phyloP scores from a whole-genome alignment of 805 yeast genomes.

The Vanderwaltozyma verrucispora region DNA sequence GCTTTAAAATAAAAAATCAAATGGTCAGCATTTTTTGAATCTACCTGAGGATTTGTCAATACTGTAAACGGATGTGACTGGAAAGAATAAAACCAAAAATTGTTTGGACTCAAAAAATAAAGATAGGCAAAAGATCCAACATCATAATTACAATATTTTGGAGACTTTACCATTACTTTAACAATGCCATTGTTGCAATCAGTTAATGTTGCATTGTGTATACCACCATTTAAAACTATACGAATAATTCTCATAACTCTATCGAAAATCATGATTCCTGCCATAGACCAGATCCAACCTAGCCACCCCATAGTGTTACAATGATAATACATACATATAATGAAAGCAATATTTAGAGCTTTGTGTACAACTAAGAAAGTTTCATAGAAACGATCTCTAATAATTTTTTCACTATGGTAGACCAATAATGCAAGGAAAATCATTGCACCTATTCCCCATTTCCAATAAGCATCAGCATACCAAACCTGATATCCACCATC shows the following conservation, averaged over 20 bases:
- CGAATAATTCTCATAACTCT: slow-evolving; percentile 37
- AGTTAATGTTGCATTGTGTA: slow-evolving; percentile 15
- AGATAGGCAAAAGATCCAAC: slow-evolving; percentile 53
- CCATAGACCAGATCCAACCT: slow-evolving; percentile 38
- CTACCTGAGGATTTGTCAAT: slow-evolving; percentile 31
- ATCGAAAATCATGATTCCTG: slow-evolving; percentile 42
- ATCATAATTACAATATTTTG: slow-evolving; percentile 36
- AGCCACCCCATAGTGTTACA: slow-evolving; percentile 42
- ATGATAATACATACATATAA: slow-evolving; percentile 51
- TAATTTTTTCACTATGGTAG: slow-evolving; percentile 38
- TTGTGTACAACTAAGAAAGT: slow-evolving; percentile 50
- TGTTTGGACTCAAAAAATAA: slow-evolving; percentile 40
- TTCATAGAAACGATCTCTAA: slow-evolving; percentile 52
- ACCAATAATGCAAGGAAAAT: slow-evolving; percentile 34
- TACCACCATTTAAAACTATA: slow-evolving; percentile 23
- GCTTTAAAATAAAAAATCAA: slow-evolving; percentile 38
- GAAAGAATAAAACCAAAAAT: slow-evolving; percentile 37
- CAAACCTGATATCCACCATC: slow-evolving; percentile 34
- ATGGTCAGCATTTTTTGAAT: slow-evolving; percentile 16
- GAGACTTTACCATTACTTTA: slow-evolving; percentile 33
- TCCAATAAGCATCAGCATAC: slow-evolving; percentile 37
- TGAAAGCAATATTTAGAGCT: slow-evolving; percentile 40
- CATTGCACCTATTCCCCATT: slow-evolving; percentile 41
- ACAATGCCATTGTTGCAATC: slow-evolving; percentile 28
- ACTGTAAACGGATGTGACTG: slow-evolving; percentile 70